Evolutionary conservation across 495 filamentous ascomycete genomes (phyloP), one percentile per base, ranked within the genome.

Genomic region (Tuber indicum): DNA sequence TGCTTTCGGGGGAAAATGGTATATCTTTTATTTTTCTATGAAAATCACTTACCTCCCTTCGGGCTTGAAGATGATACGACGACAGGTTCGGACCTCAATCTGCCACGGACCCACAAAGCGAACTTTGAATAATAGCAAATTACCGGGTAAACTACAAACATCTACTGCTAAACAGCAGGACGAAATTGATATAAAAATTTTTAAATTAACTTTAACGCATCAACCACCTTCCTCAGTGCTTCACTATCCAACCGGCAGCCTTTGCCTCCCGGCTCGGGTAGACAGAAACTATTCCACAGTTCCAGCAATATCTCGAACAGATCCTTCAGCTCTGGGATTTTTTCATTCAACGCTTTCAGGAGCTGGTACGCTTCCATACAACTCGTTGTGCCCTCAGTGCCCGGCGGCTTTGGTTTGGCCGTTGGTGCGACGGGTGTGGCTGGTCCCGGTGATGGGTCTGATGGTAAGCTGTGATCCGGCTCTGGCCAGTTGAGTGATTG

Each of bases 301-400:
- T 75, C 76, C 10, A 80, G 69, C 3, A 80, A 52, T 71, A 80
- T 80, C 78, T 80, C 72, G 17, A 79, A 72, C 78, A 79, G 79
- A 73, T 74, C 78, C 43, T 49, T 71, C 7, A 79, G 76, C 39
- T 79, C 78, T 49, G 73, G 76, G 42, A 73, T 49, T 36, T 71
- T 76, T 39, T 71, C 52, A 39, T 79, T 79, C 19, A 80, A 49
- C 21, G 14, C 36, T 70, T 80, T 79, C 9, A 80, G 73, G 17
- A 79, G 73, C 10, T 46, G 58, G 8, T 80, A 80, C 10, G 73
- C 78, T 75, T 80, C 76, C 19, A 69, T 75, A 12, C 78, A 80
- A 58, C 52, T 74, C 19, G 73, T 80, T 23, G 76, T 73, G 26
- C 26, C 58, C 26, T 66, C 58, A 9, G 26, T 26, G 12, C 26